Percentiles rank a stretch among this genome's conserved stretches.
phyloP scores from a whole-genome alignment of 2,329 filamentous ascomycete species.

The Acephala macrosclerotiorum region DNA sequence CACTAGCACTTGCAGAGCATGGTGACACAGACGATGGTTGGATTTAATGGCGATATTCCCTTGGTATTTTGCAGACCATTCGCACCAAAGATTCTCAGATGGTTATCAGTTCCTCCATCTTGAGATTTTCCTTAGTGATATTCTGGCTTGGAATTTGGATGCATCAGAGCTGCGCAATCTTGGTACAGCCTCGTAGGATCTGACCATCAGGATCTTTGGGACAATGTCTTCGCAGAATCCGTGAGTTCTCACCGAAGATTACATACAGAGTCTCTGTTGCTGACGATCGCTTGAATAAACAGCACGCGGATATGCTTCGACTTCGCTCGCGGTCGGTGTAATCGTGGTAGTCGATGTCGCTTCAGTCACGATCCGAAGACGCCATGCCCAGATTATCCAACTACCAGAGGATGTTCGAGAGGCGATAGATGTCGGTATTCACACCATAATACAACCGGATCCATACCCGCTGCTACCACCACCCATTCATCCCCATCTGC shows the following conservation, averaged over 20 bases:
- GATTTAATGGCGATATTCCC: too few species aligned
- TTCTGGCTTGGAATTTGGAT: too few species aligned
- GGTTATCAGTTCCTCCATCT: too few species aligned
- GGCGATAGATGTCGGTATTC: background rate
- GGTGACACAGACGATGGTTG: background rate
- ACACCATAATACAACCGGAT: background rate
- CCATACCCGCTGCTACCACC: slow-evolving; percentile 23
- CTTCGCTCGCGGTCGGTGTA: slow-evolving; percentile 34
- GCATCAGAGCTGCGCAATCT: too few species aligned
- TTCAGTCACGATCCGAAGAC: slow-evolving; percentile 31
- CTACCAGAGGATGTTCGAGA: background rate
- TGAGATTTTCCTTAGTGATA: too few species aligned
- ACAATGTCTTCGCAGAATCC: background rate
- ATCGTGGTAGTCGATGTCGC: slow-evolving; percentile 29
- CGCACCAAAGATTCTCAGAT: too few species aligned
- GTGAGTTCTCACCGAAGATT: background rate
- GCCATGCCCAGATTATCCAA: background rate
- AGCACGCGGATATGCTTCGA: slow-evolving; percentile 26
- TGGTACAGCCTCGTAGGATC: too few species aligned
- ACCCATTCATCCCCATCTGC: background rate
- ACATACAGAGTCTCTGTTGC: background rate
- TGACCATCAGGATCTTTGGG: background rate
- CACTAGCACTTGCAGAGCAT: background rate
- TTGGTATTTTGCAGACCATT: too few species aligned
- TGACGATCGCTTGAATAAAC: background rate